Conservation (phyloP, 805 yeast species). For the Candida oleophila region DNA sequence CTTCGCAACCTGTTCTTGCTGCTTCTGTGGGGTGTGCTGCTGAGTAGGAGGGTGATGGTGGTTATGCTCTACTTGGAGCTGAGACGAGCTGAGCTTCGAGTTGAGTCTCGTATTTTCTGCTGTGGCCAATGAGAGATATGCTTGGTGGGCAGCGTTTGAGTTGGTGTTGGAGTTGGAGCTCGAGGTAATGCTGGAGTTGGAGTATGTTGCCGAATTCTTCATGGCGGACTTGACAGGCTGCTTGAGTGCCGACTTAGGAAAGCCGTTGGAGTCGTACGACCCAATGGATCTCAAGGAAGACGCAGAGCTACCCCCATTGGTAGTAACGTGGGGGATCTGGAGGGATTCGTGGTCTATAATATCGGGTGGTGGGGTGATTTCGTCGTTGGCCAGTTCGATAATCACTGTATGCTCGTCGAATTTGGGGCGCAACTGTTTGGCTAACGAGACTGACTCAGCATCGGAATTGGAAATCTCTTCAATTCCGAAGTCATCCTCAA, state of each 20-base stretch:
- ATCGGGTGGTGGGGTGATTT: conserved; percentile 6
- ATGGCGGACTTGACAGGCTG: conserved; percentile 54
- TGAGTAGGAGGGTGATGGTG: conserved; percentile 7
- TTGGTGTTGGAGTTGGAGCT: conserved; percentile 12
- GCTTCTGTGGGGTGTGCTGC: conserved; percentile 5
- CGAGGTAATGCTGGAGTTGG: conserved; percentile 11
- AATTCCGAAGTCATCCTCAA: conserved; percentile 24
- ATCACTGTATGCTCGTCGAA: conserved; percentile 31
- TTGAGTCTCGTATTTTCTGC: conserved; percentile 78
- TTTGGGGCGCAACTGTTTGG: conserved; percentile 27
- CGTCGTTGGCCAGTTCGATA: conserved; percentile 12
- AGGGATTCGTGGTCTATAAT: conserved; percentile 4
- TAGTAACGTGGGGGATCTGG: conserved; percentile 4
- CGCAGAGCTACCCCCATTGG: conserved; percentile 20
- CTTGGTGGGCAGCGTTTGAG: conserved; percentile 53
- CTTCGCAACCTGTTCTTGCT: conserved; percentile 7
- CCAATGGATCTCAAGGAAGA: conserved; percentile 30
- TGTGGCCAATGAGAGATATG: conserved; percentile 67
- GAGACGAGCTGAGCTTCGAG: conserved; percentile 52
- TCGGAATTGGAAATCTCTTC: conserved; percentile 24
- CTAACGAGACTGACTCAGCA: conserved; percentile 16
- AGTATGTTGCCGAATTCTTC: conserved; percentile 30
- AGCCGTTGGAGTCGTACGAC: conserved; percentile 23
- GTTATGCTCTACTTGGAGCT: conserved; percentile 18
- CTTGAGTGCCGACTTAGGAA: conserved; percentile 15